These are phyloP conservation scores for Amanita muscaria DNA, from an alignment of 768 basidiomycete genomes.

Conservation along the genomic window DNA sequence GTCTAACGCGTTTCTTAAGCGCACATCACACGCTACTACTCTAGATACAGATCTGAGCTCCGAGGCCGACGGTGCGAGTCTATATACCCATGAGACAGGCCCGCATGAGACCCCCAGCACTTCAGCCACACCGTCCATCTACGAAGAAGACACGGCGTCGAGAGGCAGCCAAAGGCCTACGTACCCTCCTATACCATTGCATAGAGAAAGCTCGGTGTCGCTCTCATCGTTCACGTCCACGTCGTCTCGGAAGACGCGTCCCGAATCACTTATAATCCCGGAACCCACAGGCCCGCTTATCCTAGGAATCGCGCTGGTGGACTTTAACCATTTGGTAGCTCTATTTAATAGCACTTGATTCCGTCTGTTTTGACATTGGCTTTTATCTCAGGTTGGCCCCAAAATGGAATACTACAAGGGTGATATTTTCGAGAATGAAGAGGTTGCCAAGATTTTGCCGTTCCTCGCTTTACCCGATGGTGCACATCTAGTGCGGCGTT, in stretches of 20 bases:
- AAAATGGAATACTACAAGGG: constrained; percentile 79
- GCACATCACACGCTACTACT: constrained; percentile 37
- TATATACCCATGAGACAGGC: constrained; percentile 33
- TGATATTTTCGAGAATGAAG: constrained; percentile 76
- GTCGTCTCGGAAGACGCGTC: constrained; percentile 63
- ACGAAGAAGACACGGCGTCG: constrained; percentile 28
- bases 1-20: constrained; percentile 26
- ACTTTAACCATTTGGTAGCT: constrained; percentile 87
- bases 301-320: constrained; percentile 84
- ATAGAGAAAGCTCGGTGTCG: constrained; percentile 41
- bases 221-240: constrained; percentile 57
- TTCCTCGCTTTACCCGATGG: constrained; percentile 97
- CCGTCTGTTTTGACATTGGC: constrained; percentile 8
- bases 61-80: constrained; percentile 44
- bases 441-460: constrained; percentile 77
- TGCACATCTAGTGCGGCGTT: constrained; percentile 72
- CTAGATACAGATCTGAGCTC: constrained; percentile 47
- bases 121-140: constrained; percentile 40
- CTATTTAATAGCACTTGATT: neutral
- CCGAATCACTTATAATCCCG: constrained; percentile 68
- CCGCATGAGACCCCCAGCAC: constrained; percentile 42
- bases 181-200: constrained; percentile 50
- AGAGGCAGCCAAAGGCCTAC: constrained; percentile 30
- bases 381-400: constrained; percentile 69
- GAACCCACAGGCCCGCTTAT: constrained; percentile 55